Evolutionary conservation across 257 asterid genomes (phyloP), one percentile per base, ranked within the genome.

Genomic region (Gardenia jasminoides): DNA sequence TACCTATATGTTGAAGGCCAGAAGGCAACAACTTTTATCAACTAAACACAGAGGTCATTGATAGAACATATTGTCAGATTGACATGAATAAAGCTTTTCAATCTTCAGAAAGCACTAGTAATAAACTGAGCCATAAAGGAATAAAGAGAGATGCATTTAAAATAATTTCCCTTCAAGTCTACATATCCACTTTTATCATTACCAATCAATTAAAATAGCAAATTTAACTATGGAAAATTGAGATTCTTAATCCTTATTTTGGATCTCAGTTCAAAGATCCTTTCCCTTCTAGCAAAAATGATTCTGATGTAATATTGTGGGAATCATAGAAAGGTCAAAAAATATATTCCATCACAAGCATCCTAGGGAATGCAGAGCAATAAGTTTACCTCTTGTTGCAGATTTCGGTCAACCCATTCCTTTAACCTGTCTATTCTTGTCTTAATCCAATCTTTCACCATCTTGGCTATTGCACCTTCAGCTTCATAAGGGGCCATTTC

Each of bases 401-500:
- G 90, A 90, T 88, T 90, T 82, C 98, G 84, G 80, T 93, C 97
- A 77, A 93, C 90, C 98, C 97, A 93, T 82, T 93, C 97, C 88
- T 90, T 93, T 52, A 92, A 86, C 81, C 91, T 84, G 83, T 93
- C 99, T 79, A 88, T 79, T 88, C 99, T 93, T 39, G 92, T 88
- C 92, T 89, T 93, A 80, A 96, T 90, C 99, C 99, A 96, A 67
- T 81, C 89, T 85, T 92, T 96, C 59, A 96, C 97, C 91, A 93
- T 47, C 84, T 89, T 91, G 75, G 94, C 97, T 39, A 96, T 93
- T 20, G 87, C 96, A 77, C 94, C 92, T 87, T 96, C 97, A 80
- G 98, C 98, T 87, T 96, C 99, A 82, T 82, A 96, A 78, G 99
- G 99, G 66, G 97, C 97, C 99, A 96, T 96, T 90, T 96, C 99